Evolutionary conservation across 2,329 filamentous ascomycete genomes (phyloP).

Genomic region (Microcera coccophila): DNA sequence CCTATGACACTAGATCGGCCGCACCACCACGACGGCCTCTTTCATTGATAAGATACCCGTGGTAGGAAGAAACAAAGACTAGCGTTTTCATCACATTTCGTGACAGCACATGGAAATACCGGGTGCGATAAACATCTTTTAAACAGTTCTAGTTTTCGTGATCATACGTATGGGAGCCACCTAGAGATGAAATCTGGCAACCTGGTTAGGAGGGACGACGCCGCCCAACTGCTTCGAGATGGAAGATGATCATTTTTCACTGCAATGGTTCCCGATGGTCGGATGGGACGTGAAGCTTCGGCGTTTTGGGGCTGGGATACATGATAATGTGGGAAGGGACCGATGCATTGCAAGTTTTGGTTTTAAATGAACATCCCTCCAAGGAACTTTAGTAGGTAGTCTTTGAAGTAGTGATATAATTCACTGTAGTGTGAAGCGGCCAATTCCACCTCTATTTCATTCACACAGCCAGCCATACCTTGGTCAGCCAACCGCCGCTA

Average conservation of each 20-base stretch:
- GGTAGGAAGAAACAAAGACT: slow-evolving; percentile 16
- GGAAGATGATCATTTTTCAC: slow-evolving; percentile 1
- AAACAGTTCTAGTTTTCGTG: slow-evolving; percentile 10
- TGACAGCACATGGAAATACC: slow-evolving; percentile 7
- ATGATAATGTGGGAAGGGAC: slow-evolving; percentile 19
- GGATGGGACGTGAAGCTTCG: slow-evolving; percentile 19
- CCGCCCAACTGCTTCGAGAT: neutral
- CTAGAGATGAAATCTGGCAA: neutral
- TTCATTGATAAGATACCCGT: slow-evolving; percentile 17
- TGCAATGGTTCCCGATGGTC: slow-evolving; percentile 6
- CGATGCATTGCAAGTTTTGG: slow-evolving; percentile 8
- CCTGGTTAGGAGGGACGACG: neutral
- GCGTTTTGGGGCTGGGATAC: slow-evolving; percentile 20
- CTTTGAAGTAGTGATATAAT: slow-evolving; percentile 25
- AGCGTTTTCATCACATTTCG: slow-evolving; percentile 7
- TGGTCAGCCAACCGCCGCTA: neutral
- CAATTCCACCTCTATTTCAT: slow-evolving; percentile 1
- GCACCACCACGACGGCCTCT: slow-evolving; percentile 13
- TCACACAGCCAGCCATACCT: too few species aligned
- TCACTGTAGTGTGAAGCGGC: slow-evolving; percentile 17
- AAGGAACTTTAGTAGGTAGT: slow-evolving; percentile 18
- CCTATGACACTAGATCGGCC: slow-evolving; percentile 27
- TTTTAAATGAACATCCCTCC: slow-evolving; percentile 3
- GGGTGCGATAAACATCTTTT: slow-evolving; percentile 3
- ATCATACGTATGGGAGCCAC: slow-evolving; percentile 1